Percentiles rank a stretch among this genome's conserved stretches.
phyloP scores from a whole-genome alignment of 805 yeast genomes.

The Ogataea allantospora region DNA sequence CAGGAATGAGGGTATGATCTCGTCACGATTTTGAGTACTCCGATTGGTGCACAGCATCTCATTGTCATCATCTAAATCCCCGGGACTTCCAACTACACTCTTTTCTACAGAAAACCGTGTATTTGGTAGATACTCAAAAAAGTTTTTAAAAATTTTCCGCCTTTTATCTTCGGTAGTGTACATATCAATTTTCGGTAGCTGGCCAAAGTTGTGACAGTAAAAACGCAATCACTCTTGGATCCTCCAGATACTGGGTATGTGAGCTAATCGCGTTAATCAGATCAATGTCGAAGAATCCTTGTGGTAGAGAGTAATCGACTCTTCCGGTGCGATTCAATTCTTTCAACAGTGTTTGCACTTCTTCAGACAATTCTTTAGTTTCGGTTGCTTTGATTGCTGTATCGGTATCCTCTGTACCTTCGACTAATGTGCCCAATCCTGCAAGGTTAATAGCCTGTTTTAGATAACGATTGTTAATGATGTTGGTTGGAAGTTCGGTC shows the following conservation, averaged over 20 bases:
- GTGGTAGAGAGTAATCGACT: conserved; percentile 76
- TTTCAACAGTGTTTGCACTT: conserved; percentile 37
- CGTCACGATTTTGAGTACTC: conserved; percentile 35
- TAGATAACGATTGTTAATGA: conserved; percentile 29
- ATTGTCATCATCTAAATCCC: conserved; percentile 31
- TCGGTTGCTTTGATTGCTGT: conserved; percentile 4
- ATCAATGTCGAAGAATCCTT: conserved; percentile 77
- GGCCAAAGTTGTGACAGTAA: conserved; percentile 56
- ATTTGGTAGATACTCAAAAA: conserved; percentile 3
- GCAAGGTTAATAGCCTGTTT: conserved; percentile 20
- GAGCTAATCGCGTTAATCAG: conserved; percentile 80
- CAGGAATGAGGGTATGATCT: conserved; percentile 28
- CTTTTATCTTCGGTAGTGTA: conserved; percentile 9
- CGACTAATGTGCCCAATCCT: conserved; percentile 12
- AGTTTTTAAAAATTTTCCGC: conserved; percentile 1
- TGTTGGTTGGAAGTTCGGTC: conserved; percentile 19
- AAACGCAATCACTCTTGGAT: conserved; percentile 79
- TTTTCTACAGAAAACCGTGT: conserved; percentile 7
- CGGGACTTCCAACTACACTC: conserved; percentile 5
- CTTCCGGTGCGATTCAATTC: conserved; percentile 69
- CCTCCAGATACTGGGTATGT: conserved; percentile 86
- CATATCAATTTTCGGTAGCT: neutral
- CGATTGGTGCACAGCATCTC: conserved; percentile 39
- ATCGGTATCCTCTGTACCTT: neutral
- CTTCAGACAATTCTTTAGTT: conserved; percentile 22